phyloP scores from a whole-genome alignment of 495 filamentous ascomycete species.

The Lasiosphaeris hirsuta region DNA sequence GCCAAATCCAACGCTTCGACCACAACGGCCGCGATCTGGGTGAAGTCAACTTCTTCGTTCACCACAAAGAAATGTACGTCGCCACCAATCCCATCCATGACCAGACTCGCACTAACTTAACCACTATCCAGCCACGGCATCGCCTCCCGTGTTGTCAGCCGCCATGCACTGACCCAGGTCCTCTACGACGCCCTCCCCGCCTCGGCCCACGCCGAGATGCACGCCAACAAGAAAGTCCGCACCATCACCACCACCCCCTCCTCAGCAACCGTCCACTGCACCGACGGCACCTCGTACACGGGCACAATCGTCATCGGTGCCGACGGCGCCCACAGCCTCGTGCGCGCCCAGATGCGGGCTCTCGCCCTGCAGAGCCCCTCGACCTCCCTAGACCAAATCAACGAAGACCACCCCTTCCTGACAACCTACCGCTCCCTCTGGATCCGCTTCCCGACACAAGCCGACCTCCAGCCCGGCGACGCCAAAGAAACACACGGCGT shows the following conservation, averaged over 20 bases:
- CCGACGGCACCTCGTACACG: slow-evolving; percentile 38
- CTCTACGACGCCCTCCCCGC: slow-evolving; percentile 37
- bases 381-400: slow-evolving; percentile 23
- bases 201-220: slow-evolving; percentile 27
- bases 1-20: too few relatives aligned
- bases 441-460: too few relatives aligned
- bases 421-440: too few relatives aligned
- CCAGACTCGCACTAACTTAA: not conserved
- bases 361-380: slow-evolving; percentile 15
- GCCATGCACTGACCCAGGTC: slow-evolving; percentile 32
- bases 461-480: too few relatives aligned
- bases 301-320: slow-evolving; percentile 52
- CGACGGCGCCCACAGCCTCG: slow-evolving; percentile 50
- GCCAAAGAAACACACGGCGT: too few relatives aligned
- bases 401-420: slow-evolving; percentile 25
- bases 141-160: slow-evolving; percentile 25
- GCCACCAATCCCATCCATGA: slow-evolving; percentile 19
- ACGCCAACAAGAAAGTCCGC: slow-evolving; percentile 32
- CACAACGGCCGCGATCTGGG: too few relatives aligned
- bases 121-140: slow-evolving; percentile 1
- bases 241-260: slow-evolving; percentile 22
- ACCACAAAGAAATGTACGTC: slow-evolving; percentile 28
- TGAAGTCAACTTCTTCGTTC: too few relatives aligned
- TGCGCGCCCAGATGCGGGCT: slow-evolving; percentile 35
- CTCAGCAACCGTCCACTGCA: slow-evolving; percentile 32